Base-by-base conservation (phyloP, 2,329 filamentous ascomycete genomes). In the Lasiodiplodia gonubiensis region DNA sequence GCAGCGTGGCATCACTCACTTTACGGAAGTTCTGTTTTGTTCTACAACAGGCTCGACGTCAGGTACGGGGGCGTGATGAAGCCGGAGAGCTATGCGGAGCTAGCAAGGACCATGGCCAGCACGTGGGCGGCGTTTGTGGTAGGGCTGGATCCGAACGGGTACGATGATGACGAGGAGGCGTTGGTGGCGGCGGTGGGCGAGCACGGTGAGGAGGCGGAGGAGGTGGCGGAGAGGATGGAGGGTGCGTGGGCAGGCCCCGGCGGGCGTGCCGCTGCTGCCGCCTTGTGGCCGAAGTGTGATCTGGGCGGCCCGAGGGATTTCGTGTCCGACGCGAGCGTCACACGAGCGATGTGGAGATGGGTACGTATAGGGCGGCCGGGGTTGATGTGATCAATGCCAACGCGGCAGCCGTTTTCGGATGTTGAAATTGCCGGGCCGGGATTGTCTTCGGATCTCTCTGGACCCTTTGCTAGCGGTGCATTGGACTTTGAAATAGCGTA, bases 1-100 rank as follows among this genome's bases (percentile, higher is more conserved):
- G 12, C 75, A 78, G 1, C 72, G 77, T 0, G 84, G 84, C 1
- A 83, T 82, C 0, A 82, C 83, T 0, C 87, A 89, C 73, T 89
- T 88, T 73, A 80, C 82, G 69, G 82, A 85, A 71, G 80, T 83
- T 0, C 73, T 79, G 0, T 83, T 81, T 59, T 81, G 4, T 84
- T 84, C 71, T 72, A 80, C 70, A 84, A 84, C 70, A 73, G 77
- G 5, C 23, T 76, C 1, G 81, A 81, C 21, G 71, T 80, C 1
- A 82, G 82, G 0, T 84, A 83, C 68, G 70, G 73, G 35, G 79
- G 30, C 70, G 72, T 23, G 71, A 73, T 42, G 68, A 80, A 79
- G 71, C 73, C 76, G 0, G 53, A 78, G 67, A 71, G 66, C 11
- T 83, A 80, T 68, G 72, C 73, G 14, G 70, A 80, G 5, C 74